Conservation (phyloP, 176 grass and related monocot species). For the Oryza glumipatula region DNA sequence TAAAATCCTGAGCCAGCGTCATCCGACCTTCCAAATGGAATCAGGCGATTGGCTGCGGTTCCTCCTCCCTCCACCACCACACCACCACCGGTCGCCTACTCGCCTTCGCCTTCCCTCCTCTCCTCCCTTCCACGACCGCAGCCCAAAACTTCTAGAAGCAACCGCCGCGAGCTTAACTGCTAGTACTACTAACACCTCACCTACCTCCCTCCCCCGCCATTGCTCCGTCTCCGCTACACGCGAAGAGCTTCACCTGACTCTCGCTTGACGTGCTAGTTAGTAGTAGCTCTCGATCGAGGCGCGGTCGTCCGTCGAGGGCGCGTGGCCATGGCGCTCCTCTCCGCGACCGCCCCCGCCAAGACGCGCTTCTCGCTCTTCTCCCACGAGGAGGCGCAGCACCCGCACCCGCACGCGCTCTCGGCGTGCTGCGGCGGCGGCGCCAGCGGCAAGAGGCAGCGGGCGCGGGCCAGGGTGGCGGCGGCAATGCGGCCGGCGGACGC, state of each 20-base stretch:
- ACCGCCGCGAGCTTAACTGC: not conserved
- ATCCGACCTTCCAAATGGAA: constrained; percentile 43
- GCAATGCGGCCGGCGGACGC: constrained; percentile 21
- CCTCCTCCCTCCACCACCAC: constrained; percentile 36
- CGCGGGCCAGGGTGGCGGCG: constrained; percentile 13
- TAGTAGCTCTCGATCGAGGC: not conserved
- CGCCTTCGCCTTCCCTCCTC: not conserved
- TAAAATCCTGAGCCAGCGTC: constrained; percentile 46
- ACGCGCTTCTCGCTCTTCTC: constrained; percentile 36
- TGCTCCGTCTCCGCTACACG: not conserved
- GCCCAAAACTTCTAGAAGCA: constrained; percentile 37
- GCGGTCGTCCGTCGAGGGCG: not conserved
- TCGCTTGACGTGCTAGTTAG: not conserved
- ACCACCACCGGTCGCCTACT: not conserved
- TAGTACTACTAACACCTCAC: not conserved
- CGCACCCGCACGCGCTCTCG: not conserved
- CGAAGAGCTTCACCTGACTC: not conserved
- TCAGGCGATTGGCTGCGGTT: constrained; percentile 49
- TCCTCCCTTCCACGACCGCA: constrained; percentile 11
- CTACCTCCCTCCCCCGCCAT: not conserved
- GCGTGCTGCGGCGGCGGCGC: not conserved
- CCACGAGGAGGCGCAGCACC: constrained; percentile 49
- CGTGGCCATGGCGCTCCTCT: constrained; percentile 58
- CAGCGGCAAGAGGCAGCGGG: not conserved
- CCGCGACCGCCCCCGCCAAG: constrained; percentile 47